Conservation (phyloP, 495 filamentous ascomycete species). For the Penicillium turbatum region DNA sequence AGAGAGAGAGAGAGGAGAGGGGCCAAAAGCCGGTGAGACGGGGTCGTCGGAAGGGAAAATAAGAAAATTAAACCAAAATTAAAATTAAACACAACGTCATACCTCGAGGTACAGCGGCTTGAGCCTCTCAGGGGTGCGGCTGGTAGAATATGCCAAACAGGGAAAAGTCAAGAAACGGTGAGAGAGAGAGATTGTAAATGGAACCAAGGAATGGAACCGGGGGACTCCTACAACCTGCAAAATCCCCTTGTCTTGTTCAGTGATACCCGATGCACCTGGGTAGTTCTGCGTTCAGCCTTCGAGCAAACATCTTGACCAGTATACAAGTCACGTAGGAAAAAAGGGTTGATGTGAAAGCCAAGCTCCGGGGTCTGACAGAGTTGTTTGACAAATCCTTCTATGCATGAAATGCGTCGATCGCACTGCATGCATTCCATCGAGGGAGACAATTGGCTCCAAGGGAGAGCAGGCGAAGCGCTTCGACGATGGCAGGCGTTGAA, state of each 20-base stretch:
- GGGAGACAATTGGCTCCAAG: neutral
- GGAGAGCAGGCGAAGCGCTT: neutral
- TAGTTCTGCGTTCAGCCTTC: neutral
- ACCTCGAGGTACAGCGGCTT: neutral
- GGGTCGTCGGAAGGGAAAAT: neutral
- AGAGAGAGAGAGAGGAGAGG: conserved; percentile 10
- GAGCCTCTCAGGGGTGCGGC: conserved; percentile 9
- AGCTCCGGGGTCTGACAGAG: conserved; percentile 11
- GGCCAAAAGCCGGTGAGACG: conserved; percentile 29
- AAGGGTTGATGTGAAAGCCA: neutral
- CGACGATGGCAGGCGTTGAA: neutral
- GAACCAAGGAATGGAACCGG: neutral
- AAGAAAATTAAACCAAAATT: neutral
- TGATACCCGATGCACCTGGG: conserved; percentile 2
- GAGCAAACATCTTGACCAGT: conserved; percentile 1
- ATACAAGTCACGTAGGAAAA: neutral
- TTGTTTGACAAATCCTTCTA: conserved; percentile 19
- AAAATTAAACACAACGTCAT: neutral
- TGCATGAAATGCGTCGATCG: conserved; percentile 25
- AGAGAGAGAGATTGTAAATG: conserved; percentile 5
- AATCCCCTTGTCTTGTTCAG: neutral
- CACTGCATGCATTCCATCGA: conserved; percentile 11
- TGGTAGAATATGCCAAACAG: conserved; percentile 2
- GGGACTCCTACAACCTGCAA: conserved; percentile 2
- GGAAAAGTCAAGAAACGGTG: conserved; percentile 10